Evolutionary conservation across 2,329 filamentous ascomycete species (phyloP), one percentile per base, ranked within the genome.

Genomic region (Capronia epimyces): DNA sequence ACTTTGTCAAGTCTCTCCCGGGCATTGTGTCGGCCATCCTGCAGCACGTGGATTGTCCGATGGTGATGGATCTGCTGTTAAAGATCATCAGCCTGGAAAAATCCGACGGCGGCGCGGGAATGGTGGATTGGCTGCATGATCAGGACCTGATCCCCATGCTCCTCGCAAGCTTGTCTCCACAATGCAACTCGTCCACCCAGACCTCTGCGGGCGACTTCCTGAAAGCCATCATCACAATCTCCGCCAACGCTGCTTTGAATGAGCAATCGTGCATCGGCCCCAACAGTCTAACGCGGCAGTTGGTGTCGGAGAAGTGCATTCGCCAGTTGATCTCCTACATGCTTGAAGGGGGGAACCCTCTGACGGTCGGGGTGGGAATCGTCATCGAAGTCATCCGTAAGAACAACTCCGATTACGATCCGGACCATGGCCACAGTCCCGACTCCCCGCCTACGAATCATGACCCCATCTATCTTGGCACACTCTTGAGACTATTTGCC

Each of bases 231-330:
- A 97, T 98, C 60, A 98, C 93, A 21, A 96, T 98, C 52, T 97
- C 93, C 1, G 93, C 93, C 54, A 98, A 98, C 65, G 93, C 93
- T 2, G 96, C 91, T 1, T 93, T 95, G 62, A 95, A 96, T 64
- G 93, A 98, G 64, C 90, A 96, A 66, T 93, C 91, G n/a, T 96
- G 94, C 63, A 97, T 98, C 66, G 93, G 93, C 2, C 93, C 93
- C 3, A 98, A 98, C 67, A 93, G 95, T 65, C 79, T 98, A 43
- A 98, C 93, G 3, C 84, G 93, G 34, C 89, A 98, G 69, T 78
- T 98, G 3, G 93, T 98, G 1, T 97, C 93, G 1, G 81, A 86
- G 56, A 71, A 81, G 13, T 97, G 90, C 62, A 82, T 95, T 45
- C 80, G 91, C 64, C 82, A 82, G 53, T 78, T 98, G n/a, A 88